phyloP scores from a whole-genome alignment of 139 green algal genomes.

The Closterium sp. region DNA sequence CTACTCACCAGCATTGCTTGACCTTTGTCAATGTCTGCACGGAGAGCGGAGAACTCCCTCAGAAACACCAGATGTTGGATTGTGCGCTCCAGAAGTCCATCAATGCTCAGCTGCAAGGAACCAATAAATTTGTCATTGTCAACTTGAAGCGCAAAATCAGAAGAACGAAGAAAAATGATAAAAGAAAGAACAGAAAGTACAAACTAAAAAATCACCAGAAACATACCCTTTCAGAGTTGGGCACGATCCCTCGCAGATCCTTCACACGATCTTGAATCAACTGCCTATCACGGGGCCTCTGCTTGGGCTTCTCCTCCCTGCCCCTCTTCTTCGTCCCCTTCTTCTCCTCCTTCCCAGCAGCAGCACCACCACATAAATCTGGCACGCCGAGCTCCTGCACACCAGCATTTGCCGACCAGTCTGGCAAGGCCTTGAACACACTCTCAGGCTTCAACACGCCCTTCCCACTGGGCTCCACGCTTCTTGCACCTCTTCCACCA shows the following conservation, averaged over 20 bases:
- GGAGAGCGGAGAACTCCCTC: not conserved
- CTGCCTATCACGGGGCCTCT: not conserved
- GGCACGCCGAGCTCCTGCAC: not conserved
- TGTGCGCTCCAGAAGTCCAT: not conserved
- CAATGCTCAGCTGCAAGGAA: not conserved
- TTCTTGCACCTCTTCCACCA: not conserved
- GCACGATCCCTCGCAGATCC: not conserved
- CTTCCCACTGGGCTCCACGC: not conserved
- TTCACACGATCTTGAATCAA: not conserved
- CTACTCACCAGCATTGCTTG: not conserved
- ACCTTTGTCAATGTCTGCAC: not conserved
- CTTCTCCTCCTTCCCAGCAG: not conserved
- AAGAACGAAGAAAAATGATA: too few relatives aligned
- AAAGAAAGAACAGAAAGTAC: too few relatives aligned
- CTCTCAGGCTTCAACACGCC: not conserved
- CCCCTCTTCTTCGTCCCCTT: not conserved
- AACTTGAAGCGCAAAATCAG: too few relatives aligned
- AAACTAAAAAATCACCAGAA: too few relatives aligned
- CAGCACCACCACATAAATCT: not conserved
- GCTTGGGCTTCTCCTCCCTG: not conserved
- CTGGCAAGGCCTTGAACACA: not conserved
- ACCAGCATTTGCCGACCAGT: not conserved
- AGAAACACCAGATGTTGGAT: not conserved
- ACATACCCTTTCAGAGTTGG: not conserved
- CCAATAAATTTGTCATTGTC: too few relatives aligned